Evolutionary conservation across 352 stramenopile species (phyloP).

Genomic region (Globisporangium mamillatum): DNA sequence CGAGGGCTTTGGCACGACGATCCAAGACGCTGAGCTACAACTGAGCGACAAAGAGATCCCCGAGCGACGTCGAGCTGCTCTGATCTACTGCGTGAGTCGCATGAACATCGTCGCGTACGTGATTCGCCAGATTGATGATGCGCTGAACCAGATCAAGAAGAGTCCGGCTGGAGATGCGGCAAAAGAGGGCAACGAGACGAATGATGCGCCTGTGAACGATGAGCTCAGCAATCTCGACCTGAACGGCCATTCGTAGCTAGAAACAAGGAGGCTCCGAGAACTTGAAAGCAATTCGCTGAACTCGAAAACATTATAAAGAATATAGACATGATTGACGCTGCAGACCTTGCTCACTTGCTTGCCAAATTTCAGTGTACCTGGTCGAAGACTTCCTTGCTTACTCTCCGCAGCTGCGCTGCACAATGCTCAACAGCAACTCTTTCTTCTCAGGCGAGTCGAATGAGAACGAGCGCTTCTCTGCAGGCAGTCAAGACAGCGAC

Average conservation of each 20-base stretch:
- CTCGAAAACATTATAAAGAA: neutral
- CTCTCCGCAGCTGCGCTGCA: conserved; percentile 42
- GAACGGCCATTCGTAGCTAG: neutral
- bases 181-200: neutral
- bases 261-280: neutral
- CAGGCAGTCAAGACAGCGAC: neutral
- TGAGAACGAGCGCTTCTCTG: conserved; percentile 71
- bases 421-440: conserved; percentile 39
- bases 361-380: neutral
- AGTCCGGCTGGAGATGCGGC: neutral
- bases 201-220: neutral
- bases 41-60: conserved; percentile 19
- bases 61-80: conserved; percentile 33
- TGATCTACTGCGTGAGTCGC: conserved; percentile 46
- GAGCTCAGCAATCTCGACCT: neutral
- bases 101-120: conserved; percentile 39
- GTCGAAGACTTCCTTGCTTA: neutral
- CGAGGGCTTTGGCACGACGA: conserved; percentile 20
- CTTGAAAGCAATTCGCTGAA: neutral
- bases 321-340: conserved; percentile 6
- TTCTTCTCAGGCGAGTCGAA: conserved; percentile 56
- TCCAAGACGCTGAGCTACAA: conserved; percentile 25
- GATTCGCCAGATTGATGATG: conserved; percentile 37
- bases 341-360: neutral
- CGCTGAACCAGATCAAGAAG: conserved; percentile 16